A percentile compares a stretch with the other conserved stretches of the same genome.
phyloP scores from a whole-genome alignment of 371 early-diverging fungal species.

The Haplosporangium sp. region DNA sequence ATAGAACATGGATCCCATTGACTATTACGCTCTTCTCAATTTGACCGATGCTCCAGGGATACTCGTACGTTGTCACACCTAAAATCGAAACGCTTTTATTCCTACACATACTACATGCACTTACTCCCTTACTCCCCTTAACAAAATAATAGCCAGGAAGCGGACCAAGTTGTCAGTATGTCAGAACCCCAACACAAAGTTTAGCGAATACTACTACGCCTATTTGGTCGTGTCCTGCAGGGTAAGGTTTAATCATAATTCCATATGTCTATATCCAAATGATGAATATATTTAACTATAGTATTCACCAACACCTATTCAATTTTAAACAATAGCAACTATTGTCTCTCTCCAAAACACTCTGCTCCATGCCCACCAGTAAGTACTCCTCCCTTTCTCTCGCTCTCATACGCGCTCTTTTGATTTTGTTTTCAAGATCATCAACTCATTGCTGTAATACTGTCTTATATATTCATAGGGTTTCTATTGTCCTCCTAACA shows the following conservation, averaged over 20 bases:
- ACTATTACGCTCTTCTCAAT: conserved; percentile 47
- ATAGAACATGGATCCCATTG: conserved; percentile 41
- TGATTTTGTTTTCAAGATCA: neutral
- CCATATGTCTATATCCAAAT: neutral
- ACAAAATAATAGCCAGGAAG: conserved; percentile 21
- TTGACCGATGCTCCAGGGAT: conserved; percentile 49
- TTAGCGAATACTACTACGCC: conserved; percentile 21
- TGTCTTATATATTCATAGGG: conserved; percentile 27
- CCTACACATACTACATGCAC: neutral
- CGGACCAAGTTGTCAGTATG: conserved; percentile 44
- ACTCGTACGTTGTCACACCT: conserved; percentile 18
- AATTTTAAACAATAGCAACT: conserved; percentile 11
- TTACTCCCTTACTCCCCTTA: neutral
- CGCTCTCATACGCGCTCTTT: neutral
- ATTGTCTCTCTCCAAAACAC: conserved; percentile 47
- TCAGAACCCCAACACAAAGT: conserved; percentile 37
- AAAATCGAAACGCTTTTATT: neutral
- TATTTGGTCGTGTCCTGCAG: conserved; percentile 48
- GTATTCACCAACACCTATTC: neutral
- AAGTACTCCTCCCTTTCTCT: neutral
- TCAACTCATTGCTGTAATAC: neutral
- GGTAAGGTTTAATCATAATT: conserved; percentile 23
- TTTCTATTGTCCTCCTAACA: conserved; percentile 60
- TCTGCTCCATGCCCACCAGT: conserved; percentile 32
- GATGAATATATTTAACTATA: too few species aligned